Base-by-base conservation (phyloP, 306 rosid species). In the Cicer cuneatum region DNA sequence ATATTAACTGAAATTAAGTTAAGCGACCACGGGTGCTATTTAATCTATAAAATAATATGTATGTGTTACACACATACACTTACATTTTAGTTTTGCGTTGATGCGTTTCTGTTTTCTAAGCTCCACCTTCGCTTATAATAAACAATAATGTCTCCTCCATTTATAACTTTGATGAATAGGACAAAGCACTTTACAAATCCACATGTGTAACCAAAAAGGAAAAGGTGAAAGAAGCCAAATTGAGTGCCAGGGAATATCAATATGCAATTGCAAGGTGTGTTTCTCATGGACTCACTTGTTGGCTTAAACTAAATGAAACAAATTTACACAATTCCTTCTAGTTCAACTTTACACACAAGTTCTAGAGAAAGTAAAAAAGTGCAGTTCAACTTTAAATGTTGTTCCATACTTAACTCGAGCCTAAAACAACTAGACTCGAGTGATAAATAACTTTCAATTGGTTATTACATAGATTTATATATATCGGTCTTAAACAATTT, bases 341-440 rank as follows among this genome's bases (percentile, higher is more conserved):
- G 6, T 73, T 38, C 19, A 24, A 73, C 65, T 58, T 74, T 59
- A 57, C 79, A 66, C 66, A 59, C 75, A 80, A 39, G 45, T 19
- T 46, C 41, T 15, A 61, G 24, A 14, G 11, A 48, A 14, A 47
- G 15, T 11, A 12, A 46, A 48, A 54, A 67, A 67, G 42, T 35
- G 48, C 42, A 13, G 57, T 59, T 56, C 8, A 7, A 5, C n/a
- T 62, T 24, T 18, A 33, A 18, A 39, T 15, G 19, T 54, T 1
- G 3, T 24, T 24, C 3, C 33, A 24, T 24, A 24, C 4, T 24
- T 2, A 1, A 18, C 19, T 18, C 19, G 19, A 18, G 19, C 19
- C 19, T 18, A 18, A 18, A 18, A 18, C 1, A 18, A 18, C 19
- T 18, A 0, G 19, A 18, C 19, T 18, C 19, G 1, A 18, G 19